Conservation (phyloP, 495 filamentous ascomycete genomes). For the Parathielavia appendiculata region DNA sequence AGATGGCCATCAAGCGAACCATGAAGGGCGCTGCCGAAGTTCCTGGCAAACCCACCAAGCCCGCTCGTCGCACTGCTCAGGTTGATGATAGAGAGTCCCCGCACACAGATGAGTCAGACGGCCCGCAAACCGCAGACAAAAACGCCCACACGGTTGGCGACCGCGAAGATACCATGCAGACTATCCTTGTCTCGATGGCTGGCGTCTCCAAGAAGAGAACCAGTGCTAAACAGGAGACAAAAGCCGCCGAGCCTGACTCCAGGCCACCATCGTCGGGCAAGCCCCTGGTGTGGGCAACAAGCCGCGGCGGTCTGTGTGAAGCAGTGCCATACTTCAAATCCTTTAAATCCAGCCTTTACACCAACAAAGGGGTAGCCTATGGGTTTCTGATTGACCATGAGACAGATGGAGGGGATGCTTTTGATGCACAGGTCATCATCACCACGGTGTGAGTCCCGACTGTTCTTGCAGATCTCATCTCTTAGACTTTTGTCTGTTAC, state of each 20-base stretch:
- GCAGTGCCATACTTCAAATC: slow-evolving; percentile 59
- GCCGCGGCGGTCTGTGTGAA: slow-evolving; percentile 60
- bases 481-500: neutral
- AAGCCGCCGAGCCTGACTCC: neutral
- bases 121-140: neutral
- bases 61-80: neutral
- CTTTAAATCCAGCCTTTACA: slow-evolving; percentile 58
- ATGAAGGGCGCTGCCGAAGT: neutral
- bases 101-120: neutral
- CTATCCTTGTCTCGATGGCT: neutral
- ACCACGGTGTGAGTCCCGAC: slow-evolving; percentile 53
- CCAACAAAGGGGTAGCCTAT: slow-evolving; percentile 39
- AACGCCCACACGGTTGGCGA: neutral
- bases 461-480: neutral
- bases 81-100: neutral
- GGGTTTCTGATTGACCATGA: slow-evolving; percentile 62
- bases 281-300: slow-evolving; percentile 48
- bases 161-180: neutral
- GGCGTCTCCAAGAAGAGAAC: neutral
- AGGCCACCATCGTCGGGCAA: neutral
- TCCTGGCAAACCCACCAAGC: slow-evolving; percentile 4
- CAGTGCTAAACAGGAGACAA: neutral
- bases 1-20: slow-evolving; percentile 4
- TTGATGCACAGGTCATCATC: slow-evolving; percentile 62
- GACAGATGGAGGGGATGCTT: slow-evolving; percentile 50